phyloP scores from a whole-genome alignment of 2,329 filamentous ascomycete species.

The Sporothrix mexicana region DNA sequence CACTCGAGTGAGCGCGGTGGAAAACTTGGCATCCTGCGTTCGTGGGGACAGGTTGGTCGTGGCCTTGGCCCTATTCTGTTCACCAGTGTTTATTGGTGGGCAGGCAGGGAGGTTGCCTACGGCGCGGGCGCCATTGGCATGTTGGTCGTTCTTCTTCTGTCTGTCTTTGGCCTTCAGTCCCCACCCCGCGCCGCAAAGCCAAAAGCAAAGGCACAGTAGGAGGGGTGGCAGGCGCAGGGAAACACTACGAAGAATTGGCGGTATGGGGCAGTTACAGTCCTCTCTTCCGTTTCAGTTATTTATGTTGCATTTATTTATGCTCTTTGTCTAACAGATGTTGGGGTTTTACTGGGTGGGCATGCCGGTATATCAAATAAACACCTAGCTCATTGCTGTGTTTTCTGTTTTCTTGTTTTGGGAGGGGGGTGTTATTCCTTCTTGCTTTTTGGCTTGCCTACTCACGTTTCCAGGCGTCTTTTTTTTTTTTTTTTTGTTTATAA shows the following conservation, averaged over 20 bases:
- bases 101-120: slow-evolving; percentile 85
- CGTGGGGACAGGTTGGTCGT: slow-evolving; percentile 84
- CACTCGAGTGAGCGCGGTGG: slow-evolving; percentile 78
- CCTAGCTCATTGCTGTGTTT: no score
- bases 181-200: slow-evolving; percentile 52
- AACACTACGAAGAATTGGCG: not conserved
- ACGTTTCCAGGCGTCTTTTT: not conserved
- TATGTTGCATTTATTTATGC: no score
- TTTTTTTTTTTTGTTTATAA: not conserved
- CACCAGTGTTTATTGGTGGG: slow-evolving; percentile 98
- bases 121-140: slow-evolving; percentile 80
- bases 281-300: no score
- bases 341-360: no score
- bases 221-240: not conserved
- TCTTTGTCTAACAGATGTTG: no score
- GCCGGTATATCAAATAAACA: no score
- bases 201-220: slow-evolving; percentile 31
- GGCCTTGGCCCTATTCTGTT: slow-evolving; percentile 88
- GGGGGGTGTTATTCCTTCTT: not conserved
- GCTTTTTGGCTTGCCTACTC: not conserved
- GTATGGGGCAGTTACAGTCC: no score
- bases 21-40: slow-evolving; percentile 82
- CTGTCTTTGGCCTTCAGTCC: slow-evolving; percentile 73
- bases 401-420: no score
- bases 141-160: slow-evolving; percentile 71